Percentiles rank a stretch among this genome's conserved stretches.
phyloP scores from a whole-genome alignment of 2,329 filamentous ascomycete species.

The Colletotrichum sidae region DNA sequence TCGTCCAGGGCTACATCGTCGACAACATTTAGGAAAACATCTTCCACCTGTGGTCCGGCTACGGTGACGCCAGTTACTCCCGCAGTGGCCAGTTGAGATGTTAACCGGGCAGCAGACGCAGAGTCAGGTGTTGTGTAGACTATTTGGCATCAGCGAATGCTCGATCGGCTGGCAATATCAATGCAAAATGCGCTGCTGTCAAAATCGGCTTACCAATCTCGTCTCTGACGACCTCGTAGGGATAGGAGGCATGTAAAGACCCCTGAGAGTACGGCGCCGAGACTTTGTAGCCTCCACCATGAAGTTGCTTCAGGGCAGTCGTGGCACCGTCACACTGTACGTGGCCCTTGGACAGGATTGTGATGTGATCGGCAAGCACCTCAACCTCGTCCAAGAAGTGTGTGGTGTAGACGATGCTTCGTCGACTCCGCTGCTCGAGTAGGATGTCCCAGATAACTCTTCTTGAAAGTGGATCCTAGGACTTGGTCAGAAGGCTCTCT shows the following conservation, averaged over 20 bases:
- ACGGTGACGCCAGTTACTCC: constrained; percentile 52
- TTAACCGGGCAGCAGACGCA: constrained; percentile 41
- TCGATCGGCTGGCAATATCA: too few relatives aligned
- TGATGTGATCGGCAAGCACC: constrained; percentile 74
- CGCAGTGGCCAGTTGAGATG: constrained; percentile 60
- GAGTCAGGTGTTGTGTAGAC: constrained; percentile 64
- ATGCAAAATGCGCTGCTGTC: too few relatives aligned
- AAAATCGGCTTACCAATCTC: neutral
- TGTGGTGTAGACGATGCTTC: constrained; percentile 75
- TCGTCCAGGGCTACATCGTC: constrained; percentile 34
- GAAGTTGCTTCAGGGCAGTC: constrained; percentile 68
- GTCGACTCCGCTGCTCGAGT: constrained; percentile 68
- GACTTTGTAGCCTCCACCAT: constrained; percentile 74
- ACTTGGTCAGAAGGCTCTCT: too few relatives aligned
- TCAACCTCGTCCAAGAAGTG: constrained; percentile 80
- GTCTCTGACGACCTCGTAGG: neutral
- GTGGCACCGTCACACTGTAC: constrained; percentile 45
- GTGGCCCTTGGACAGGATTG: constrained; percentile 72
- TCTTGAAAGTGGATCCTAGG: constrained; percentile 70
- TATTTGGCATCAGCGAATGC: constrained; percentile 36
- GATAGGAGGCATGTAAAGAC: neutral
- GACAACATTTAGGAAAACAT: constrained; percentile 47
- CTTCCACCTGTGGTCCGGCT: constrained; percentile 47
- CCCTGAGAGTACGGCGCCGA: constrained; percentile 44
- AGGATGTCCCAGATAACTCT: constrained; percentile 79